phyloP scores from a whole-genome alignment of 805 yeast species.

The Candida stauntonica region DNA sequence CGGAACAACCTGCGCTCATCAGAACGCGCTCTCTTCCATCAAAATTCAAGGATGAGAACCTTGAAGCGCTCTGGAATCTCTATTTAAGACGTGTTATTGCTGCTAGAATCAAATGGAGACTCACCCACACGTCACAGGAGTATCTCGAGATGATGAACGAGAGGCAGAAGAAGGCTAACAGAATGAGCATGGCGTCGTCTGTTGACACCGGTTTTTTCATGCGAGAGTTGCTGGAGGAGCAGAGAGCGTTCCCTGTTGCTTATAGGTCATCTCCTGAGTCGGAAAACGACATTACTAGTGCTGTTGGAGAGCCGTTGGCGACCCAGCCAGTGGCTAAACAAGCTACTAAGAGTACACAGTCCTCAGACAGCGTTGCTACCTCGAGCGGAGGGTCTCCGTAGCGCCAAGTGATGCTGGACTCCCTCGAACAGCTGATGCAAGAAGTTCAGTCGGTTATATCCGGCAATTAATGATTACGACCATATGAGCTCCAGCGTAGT shows the following conservation, averaged over 20 bases:
- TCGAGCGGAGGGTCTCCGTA: conserved; percentile 8
- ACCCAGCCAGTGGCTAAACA: no score
- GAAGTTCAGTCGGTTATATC: no score
- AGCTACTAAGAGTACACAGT: no score
- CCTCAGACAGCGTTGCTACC: neutral
- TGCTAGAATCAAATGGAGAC: conserved; percentile 30
- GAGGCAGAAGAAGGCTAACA: conserved; percentile 4
- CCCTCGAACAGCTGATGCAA: neutral
- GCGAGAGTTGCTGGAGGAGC: conserved; percentile 8
- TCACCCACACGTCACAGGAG: conserved; percentile 17
- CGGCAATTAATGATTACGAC: no score
- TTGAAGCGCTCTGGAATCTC: conserved; percentile 30
- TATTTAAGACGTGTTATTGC: conserved; percentile 31
- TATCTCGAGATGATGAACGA: conserved; percentile 3
- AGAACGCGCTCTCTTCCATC: conserved; percentile 25
- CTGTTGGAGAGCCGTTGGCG: no score
- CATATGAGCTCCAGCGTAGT: no score
- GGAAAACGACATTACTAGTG: neutral
- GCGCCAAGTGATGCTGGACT: conserved; percentile 15
- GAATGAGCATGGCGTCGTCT: conserved; percentile 16
- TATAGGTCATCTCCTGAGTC: conserved; percentile 12
- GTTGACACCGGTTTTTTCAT: conserved; percentile 25
- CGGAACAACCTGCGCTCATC: conserved; percentile 4
- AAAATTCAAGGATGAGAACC: conserved; percentile 9
- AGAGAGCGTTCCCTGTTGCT: conserved; percentile 1